Conservation (phyloP, 495 filamentous ascomycete species). For the Penicillium turbatum region DNA sequence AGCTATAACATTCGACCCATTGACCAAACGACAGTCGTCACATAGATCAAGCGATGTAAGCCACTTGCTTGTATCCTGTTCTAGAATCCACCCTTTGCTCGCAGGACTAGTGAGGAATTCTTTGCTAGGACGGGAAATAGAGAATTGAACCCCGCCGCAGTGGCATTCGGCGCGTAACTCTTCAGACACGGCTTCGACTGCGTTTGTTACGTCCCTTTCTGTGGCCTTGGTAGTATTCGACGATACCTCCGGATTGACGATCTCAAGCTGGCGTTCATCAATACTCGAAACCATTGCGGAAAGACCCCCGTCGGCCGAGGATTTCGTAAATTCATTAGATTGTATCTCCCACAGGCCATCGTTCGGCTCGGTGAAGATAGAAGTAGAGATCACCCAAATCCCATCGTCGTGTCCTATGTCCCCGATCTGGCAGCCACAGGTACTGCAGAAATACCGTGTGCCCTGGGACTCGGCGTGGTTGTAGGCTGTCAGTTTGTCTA, state of each 20-base stretch:
- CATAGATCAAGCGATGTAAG: slow-evolving; percentile 45
- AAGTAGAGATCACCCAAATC: slow-evolving; percentile 28
- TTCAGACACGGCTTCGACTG: background rate
- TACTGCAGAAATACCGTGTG: slow-evolving; percentile 40
- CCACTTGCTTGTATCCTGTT: slow-evolving; percentile 36
- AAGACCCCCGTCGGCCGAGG: slow-evolving; percentile 45
- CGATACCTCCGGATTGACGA: slow-evolving; percentile 16
- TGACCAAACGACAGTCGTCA: slow-evolving; percentile 47
- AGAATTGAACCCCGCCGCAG: slow-evolving; percentile 47
- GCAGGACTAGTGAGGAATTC: slow-evolving; percentile 26
- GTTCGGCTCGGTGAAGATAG: slow-evolving; percentile 26
- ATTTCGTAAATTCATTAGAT: slow-evolving; percentile 40
- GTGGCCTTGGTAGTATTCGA: background rate
- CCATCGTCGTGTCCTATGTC: slow-evolving; percentile 12
- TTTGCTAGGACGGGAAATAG: slow-evolving; percentile 30
- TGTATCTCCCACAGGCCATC: slow-evolving; percentile 29
- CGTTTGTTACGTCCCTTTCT: background rate
- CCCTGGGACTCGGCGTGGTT: slow-evolving; percentile 22
- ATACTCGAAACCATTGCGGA: slow-evolving; percentile 30
- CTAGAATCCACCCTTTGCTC: slow-evolving; percentile 38
- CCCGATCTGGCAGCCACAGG: slow-evolving; percentile 42
- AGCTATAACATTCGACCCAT: slow-evolving; percentile 41
- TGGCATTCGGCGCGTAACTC: slow-evolving; percentile 41
- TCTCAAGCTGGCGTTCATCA: slow-evolving; percentile 21
- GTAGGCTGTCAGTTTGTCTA: slow-evolving; percentile 30